These are phyloP conservation scores for Exophiala calicioides DNA, from an alignment of 2,329 filamentous ascomycete species.

Conservation along the genomic window DNA sequence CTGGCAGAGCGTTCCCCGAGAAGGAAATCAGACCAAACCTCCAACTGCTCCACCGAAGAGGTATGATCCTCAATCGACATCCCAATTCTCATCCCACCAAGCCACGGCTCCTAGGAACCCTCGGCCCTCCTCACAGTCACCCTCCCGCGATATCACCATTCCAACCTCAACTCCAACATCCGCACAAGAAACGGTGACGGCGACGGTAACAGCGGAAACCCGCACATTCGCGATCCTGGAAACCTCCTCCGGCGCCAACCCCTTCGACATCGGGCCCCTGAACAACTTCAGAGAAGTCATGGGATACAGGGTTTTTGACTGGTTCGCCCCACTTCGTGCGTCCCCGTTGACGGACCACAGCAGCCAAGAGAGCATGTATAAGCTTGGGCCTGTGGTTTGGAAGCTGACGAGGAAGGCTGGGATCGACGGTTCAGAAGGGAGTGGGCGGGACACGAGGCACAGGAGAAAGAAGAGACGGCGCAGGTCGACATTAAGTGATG, in stretches of 20 bases:
- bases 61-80: slow-evolving; percentile 18
- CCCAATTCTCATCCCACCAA: neutral
- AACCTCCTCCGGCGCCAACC: slow-evolving; percentile 74
- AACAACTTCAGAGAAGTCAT: slow-evolving; percentile 79
- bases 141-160: neutral
- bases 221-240: slow-evolving; percentile 78
- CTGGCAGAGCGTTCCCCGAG: slow-evolving; percentile 9
- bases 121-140: slow-evolving; percentile 1
- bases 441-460: neutral
- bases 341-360: slow-evolving; percentile 75
- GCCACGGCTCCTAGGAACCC: neutral
- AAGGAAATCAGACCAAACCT: neutral
- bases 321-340: slow-evolving; percentile 74
- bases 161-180: neutral
- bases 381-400: slow-evolving; percentile 63
- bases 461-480: no score
- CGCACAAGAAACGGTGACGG: neutral
- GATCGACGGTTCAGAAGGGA: slow-evolving; percentile 25
- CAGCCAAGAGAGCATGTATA: slow-evolving; percentile 66
- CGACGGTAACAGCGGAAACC: slow-evolving; percentile 43
- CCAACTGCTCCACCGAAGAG: slow-evolving; percentile 8
- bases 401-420: slow-evolving; percentile 54
- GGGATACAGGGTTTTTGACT: slow-evolving; percentile 70
- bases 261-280: slow-evolving; percentile 73
- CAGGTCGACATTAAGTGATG: no score